Percentiles rank a stretch among this genome's conserved stretches.
Conservation (phyloP, 108 stramenopile species). For the Pseudonitzschia delicatissima region DNA sequence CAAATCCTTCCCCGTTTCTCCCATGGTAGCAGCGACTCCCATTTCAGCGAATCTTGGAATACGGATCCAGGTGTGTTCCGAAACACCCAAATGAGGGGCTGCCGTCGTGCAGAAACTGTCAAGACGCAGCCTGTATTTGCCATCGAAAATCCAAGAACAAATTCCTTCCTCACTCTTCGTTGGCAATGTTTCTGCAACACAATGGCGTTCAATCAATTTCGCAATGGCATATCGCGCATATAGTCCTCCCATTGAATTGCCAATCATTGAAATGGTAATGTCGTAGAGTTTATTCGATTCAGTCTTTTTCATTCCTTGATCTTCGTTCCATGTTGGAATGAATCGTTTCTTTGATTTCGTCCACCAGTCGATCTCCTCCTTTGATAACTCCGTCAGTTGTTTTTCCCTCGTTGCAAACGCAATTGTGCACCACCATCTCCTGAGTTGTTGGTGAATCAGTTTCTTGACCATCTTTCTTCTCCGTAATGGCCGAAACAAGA, state of each 20-base stretch:
- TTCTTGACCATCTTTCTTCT: not conserved
- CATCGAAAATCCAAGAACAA: slow-evolving; percentile 33
- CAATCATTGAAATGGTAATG: slow-evolving; percentile 77
- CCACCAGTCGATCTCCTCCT: slow-evolving; percentile 72
- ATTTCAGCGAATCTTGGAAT: slow-evolving; percentile 71
- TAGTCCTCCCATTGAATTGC: slow-evolving; percentile 84
- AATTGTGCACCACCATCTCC: slow-evolving; percentile 55
- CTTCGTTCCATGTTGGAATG: slow-evolving; percentile 34
- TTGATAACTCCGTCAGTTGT: slow-evolving; percentile 76
- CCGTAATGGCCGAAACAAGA: not conserved
- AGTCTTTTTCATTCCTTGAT: not conserved
- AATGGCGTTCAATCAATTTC: slow-evolving; percentile 35
- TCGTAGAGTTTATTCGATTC: not conserved
- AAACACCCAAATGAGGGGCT: slow-evolving; percentile 79
- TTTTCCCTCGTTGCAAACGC: slow-evolving; percentile 70
- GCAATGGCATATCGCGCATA: slow-evolving; percentile 82
- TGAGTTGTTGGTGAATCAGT: not conserved
- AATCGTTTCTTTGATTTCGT: slow-evolving; percentile 66
- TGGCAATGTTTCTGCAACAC: slow-evolving; percentile 15
- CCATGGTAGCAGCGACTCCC: slow-evolving; percentile 59
- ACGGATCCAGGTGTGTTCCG: slow-evolving; percentile 71
- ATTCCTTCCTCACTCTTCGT: not conserved
- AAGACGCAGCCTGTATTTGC: slow-evolving; percentile 42
- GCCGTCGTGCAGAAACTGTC: slow-evolving; percentile 87
- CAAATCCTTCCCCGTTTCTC: slow-evolving; percentile 60